Evolutionary conservation across 805 yeast genomes (phyloP), one percentile per base, ranked within the genome.

Genomic region (Candida vaughaniae): DNA sequence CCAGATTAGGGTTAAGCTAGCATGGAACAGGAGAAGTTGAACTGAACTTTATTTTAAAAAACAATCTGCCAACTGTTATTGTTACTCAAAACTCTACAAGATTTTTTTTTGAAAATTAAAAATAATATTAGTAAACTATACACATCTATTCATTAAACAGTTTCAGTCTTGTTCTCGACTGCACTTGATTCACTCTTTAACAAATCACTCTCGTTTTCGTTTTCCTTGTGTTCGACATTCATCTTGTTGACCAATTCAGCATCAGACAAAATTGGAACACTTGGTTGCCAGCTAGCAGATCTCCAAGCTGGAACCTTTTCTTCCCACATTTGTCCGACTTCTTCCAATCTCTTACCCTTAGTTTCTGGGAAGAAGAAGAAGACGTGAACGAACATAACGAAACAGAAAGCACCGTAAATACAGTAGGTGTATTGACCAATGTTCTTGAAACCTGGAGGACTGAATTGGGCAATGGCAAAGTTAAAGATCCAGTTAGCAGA

Each of bases 401-500:
- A 62, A 47, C 78, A 73, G 51, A 72, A 74, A 16, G 64, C 61
- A 31, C 74, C 82, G 51, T 72, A 77, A 36, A 77, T 69, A 39
- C 67, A 55, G 55, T 74, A 77, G 4, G 80, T 71, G 49, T 66
- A 71, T 81, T 81, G 77, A 34, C 72, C 66, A 41, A 77, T 72
- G 52, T 73, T 73, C 34, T 60, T 57, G 55, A 76, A 73, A 1
- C 77, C 66, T 5, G 66, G 51, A 6, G 89, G 88, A 6, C 80
- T 73, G 53, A 73, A 75, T 78, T 75, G 74, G 36, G 78, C 83
- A 52, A 78, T 70, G 12, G 81, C 78, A 45, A 78, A 78, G 62
- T 79, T 80, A 50, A 71, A 71, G 35, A 75, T 53, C 86, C 86
- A 80, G 67, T 80, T 78, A 29, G 81, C 74, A 43, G 82, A 69